Evolutionary conservation across 225 moss, liverwort and hornwort genomes (phyloP).

Genomic region (Polytrichum commune): DNA sequence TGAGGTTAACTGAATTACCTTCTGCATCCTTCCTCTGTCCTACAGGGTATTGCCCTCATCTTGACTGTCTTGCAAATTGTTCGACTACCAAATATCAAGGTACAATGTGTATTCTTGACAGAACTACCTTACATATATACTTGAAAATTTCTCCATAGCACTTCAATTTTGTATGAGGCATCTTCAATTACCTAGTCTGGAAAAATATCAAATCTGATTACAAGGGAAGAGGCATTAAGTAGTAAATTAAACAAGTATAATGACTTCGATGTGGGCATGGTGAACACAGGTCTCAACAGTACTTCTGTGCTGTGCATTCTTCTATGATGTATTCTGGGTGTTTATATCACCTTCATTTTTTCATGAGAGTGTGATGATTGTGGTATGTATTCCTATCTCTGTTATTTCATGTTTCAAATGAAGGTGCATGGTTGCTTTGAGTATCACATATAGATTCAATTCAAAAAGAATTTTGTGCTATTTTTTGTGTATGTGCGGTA

Average conservation of each 20-base stretch:
- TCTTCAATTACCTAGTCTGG: background rate
- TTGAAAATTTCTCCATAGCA: too few species aligned
- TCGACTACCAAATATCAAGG: constrained; percentile 86
- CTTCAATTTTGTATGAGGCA: too few species aligned
- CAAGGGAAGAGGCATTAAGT: too few species aligned
- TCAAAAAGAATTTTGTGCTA: too few species aligned
- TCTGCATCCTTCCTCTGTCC: constrained; percentile 12
- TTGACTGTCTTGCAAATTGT: constrained; percentile 95
- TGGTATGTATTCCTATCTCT: constrained; percentile 43
- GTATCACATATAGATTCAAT: background rate
- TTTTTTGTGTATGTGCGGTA: too few species aligned
- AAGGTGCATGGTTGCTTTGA: background rate
- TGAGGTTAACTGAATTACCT: constrained; percentile 7
- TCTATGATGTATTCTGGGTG: constrained; percentile 86
- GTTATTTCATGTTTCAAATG: background rate
- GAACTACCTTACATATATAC: too few species aligned
- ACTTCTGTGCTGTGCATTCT: constrained; percentile 79
- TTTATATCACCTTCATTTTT: constrained; percentile 70
- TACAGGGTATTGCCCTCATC: constrained; percentile 91
- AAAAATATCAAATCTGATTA: too few species aligned
- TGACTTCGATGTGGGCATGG: background rate
- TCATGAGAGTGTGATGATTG: constrained; percentile 89
- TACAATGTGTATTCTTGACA: constrained; percentile 8
- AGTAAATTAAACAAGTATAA: too few species aligned
- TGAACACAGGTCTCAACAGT: constrained; percentile 68